Evolutionary conservation across 768 basidiomycete genomes (phyloP).

Genomic region (Fomitopsis pulvina): DNA sequence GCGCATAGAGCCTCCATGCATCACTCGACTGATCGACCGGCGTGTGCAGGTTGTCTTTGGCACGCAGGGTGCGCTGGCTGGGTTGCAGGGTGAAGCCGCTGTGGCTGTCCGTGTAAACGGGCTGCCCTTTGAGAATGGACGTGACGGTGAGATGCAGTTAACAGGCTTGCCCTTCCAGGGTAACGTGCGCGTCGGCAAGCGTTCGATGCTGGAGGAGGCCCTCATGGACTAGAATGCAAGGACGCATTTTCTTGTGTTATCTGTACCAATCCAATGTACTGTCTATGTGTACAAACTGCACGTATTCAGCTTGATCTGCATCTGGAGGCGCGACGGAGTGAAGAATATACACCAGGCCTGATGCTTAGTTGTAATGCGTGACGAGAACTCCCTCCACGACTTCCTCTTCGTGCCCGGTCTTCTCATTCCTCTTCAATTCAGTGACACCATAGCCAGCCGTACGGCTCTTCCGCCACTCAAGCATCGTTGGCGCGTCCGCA

Average conservation of each 20-base stretch:
- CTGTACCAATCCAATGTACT: not conserved
- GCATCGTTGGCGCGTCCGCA: slow-evolving; percentile 23
- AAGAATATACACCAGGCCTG: not conserved
- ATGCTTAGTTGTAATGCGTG: slow-evolving; percentile 26
- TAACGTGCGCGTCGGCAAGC: slow-evolving; percentile 60
- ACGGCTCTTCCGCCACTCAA: slow-evolving; percentile 26
- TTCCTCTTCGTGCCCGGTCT: slow-evolving; percentile 27
- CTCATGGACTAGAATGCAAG: not conserved
- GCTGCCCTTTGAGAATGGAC: slow-evolving; percentile 42
- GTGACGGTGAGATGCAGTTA: slow-evolving; percentile 48
- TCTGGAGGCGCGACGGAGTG: not conserved
- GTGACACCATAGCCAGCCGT: slow-evolving; percentile 24
- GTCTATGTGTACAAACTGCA: not conserved
- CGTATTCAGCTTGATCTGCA: not conserved
- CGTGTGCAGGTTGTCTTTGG: slow-evolving; percentile 59
- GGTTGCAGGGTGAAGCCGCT: slow-evolving; percentile 56
- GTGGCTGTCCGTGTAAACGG: slow-evolving; percentile 56
- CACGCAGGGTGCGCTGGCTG: slow-evolving; percentile 57
- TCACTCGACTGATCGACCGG: slow-evolving; percentile 1
- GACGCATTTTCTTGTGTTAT: not conserved
- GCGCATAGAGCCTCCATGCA: not conserved
- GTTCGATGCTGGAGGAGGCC: slow-evolving; percentile 16
- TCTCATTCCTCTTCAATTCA: slow-evolving; percentile 23
- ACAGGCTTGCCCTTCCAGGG: slow-evolving; percentile 62
- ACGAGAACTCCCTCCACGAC: slow-evolving; percentile 27